Evolutionary conservation across 441 rosid genomes (phyloP), one percentile per base, ranked within the genome.

Genomic region (Gossypium aridum): DNA sequence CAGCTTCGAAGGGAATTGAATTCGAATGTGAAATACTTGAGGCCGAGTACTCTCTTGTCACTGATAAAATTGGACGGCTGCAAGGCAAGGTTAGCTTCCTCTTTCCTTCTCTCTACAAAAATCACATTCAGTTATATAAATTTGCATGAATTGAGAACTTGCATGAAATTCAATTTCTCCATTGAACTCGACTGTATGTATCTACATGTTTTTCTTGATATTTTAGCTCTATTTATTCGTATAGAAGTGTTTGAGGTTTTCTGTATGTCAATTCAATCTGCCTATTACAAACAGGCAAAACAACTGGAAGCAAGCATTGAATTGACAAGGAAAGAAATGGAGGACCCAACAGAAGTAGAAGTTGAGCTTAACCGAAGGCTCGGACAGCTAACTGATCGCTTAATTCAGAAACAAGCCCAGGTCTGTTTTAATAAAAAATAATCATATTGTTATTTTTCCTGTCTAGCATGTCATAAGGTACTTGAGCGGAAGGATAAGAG

Each of bases 361-460:
- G 75, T 79, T 75, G 97, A 95, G 85, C 87, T 93, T 72, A 88
- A 88, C 83, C 84, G 89, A 78, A 88, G 96, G 84, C 97, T 94
- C 78, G 85, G 86, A 53, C 97, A 92, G 86, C 83, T 92, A 74
- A 92, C 99, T 70, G 97, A 94, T 85, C 97, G 89, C 88, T 85
- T 94, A 78, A 92, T 95, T 87, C 97, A 95, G 86, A 93, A 95
- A 82, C 98, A 93, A 83, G 87, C 96, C 65, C 98, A 93, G 99
- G 99, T 94, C 64, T 83, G 79, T 76, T 31, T 47, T 54, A 43
- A 23, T 16, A 1, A n/a, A 1, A n/a, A 7, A 51, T 3, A 22
- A 53, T 70, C 22, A 16, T 3, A 2, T 67, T 17, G 0, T 1
- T 17, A 6, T 70, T 70, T 45, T 70, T 55, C 3, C 3, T 17